Base-by-base conservation (phyloP, 768 basidiomycete species). In the Amanita pseudoporphyria region DNA sequence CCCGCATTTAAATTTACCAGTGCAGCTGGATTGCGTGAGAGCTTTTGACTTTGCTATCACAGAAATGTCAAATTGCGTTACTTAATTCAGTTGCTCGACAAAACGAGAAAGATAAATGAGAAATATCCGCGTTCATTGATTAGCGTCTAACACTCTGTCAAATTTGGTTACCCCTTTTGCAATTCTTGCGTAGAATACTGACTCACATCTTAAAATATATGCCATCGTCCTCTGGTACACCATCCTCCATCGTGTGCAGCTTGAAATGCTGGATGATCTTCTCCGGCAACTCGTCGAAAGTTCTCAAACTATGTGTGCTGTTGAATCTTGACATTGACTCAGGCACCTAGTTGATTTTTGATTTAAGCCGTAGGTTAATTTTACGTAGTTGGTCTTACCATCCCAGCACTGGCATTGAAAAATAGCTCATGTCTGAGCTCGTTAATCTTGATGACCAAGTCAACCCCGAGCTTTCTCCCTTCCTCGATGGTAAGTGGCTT, bases 361-460 rank as follows among this genome's bases (percentile, higher is more conserved):
- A 48, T 24, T 18, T 19, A 13, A 18, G 21, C 14, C 30, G 36
- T 48, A 13, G 26, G 50, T 38, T 40, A 32, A 35, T 42, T 43
- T 38, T 44, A 33, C 21, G 24, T 30, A 9, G 38, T 43, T 46
- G 47, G 26, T 32, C n/a, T 40, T 37, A 48, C 47, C 47, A 40
- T 47, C 35, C 47, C 37, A 9, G 24, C n/a, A 18, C 30, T 37
- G 16, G 36, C 1, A 6, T 26, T 26, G n/a, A 48, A 49, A 28
- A 41, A 49, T 22, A 65, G 43, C 42, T 62, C 62, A 41, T 67
- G 59, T 54, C 64, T 60, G 18, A 67, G 58, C 41, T 65, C 60
- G 54, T 59, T 63, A 22, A 70, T 53, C 37, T 58, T 60, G 10
- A 67, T 52, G 10, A 66, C 62, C 14, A 58, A 61, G n/a, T 53